phyloP scores from a whole-genome alignment of 768 basidiomycete species.

The Suillus americanus region DNA sequence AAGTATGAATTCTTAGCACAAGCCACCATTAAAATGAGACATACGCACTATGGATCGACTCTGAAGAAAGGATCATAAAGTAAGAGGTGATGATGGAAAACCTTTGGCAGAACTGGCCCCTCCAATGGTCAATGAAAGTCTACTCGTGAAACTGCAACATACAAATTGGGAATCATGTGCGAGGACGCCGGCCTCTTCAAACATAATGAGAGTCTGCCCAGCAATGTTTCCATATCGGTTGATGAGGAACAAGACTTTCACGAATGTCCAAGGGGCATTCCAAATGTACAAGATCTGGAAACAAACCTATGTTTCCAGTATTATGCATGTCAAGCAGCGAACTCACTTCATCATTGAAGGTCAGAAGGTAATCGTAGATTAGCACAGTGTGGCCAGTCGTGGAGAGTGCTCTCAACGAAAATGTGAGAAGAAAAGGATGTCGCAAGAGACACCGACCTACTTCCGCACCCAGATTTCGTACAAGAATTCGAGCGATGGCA shows the following conservation, averaged over 20 bases:
- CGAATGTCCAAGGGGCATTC: slow-evolving; percentile 12
- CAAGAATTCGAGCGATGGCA: not conserved
- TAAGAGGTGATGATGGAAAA: not conserved
- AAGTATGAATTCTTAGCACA: not conserved
- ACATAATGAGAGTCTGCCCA: slow-evolving; percentile 19
- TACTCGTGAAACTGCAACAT: not conserved
- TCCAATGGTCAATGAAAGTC: not conserved
- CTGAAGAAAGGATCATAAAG: slow-evolving; percentile 15
- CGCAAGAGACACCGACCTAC: not conserved
- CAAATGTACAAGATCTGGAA: slow-evolving; percentile 12
- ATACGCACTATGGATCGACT: slow-evolving; percentile 25
- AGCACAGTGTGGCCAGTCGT: slow-evolving; percentile 23
- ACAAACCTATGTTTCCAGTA: slow-evolving; percentile 12
- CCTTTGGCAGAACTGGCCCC: slow-evolving; percentile 18
- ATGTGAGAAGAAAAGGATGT: not conserved
- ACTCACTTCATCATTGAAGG: slow-evolving; percentile 26
- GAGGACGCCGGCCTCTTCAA: slow-evolving; percentile 24
- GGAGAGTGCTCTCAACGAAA: slow-evolving; percentile 7
- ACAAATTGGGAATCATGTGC: slow-evolving; percentile 16
- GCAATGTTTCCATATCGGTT: slow-evolving; percentile 19
- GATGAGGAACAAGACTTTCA: slow-evolving; percentile 19
- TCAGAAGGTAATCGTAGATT: slow-evolving; percentile 27
- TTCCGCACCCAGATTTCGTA: not conserved
- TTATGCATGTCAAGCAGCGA: not conserved
- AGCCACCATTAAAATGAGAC: not conserved